These are phyloP conservation scores for Cyphellophora europaea DNA, from an alignment of 2,329 filamentous ascomycete species.

Conservation along the genomic window DNA sequence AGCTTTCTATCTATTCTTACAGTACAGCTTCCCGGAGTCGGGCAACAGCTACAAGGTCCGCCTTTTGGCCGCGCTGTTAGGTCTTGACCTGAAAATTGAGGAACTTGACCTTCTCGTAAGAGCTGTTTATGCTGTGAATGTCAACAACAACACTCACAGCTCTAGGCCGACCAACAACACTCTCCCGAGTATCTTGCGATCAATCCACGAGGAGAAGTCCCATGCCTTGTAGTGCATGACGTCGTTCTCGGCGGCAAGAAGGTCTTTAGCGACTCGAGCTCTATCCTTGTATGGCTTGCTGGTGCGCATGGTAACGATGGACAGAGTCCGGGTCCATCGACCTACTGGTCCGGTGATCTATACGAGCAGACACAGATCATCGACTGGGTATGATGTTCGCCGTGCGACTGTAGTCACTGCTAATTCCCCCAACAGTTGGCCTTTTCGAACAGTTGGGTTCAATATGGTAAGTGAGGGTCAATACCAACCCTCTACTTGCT, in stretches of 20 bases:
- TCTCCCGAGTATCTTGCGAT: conserved; percentile 38
- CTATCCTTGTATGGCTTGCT: conserved; percentile 8
- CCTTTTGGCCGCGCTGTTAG: conserved; percentile 5
- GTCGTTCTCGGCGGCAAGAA: conserved; percentile 5
- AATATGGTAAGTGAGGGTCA: not conserved
- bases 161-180: conserved; percentile 12
- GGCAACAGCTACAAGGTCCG: conserved; percentile 12
- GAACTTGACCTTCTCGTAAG: conserved; percentile 5
- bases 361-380: conserved; percentile 8
- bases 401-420: not conserved
- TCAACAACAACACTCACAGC: not conserved
- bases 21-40: conserved; percentile 5
- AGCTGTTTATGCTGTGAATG: not conserved
- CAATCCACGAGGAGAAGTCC: conserved; percentile 60
- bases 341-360: conserved; percentile 6
- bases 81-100: conserved; percentile 2
- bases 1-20: no score
- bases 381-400: conserved; percentile 3
- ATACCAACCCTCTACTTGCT: no score
- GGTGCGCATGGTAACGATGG: conserved; percentile 2
- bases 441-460: conserved; percentile 6
- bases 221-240: no score
- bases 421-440: conserved; percentile 3
- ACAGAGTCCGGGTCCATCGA: conserved; percentile 2
- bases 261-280: conserved; percentile 7